Percentiles rank a stretch among this genome's conserved stretches.
Conservation (phyloP, 2,329 filamentous ascomycete genomes). For the Ilyonectria robusta region DNA sequence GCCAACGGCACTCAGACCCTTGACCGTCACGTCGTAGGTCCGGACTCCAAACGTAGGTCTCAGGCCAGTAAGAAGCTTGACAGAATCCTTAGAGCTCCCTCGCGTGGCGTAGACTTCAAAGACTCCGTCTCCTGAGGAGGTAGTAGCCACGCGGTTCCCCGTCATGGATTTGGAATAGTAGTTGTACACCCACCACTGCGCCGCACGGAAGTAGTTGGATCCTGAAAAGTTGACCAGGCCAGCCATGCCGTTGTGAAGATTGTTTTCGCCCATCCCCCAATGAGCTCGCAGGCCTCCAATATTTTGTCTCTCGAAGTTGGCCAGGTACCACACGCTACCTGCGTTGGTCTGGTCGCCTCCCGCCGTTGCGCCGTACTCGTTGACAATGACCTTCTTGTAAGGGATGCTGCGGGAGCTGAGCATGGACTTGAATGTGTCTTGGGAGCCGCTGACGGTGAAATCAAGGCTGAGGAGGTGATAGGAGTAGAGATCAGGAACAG, state of each 20-base stretch:
- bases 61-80: conserved; percentile 12
- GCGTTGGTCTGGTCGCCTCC: conserved; percentile 9
- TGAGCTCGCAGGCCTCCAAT: conserved; percentile 6
- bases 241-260: conserved; percentile 12
- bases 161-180: conserved; percentile 28
- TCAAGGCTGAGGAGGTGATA: conserved; percentile 9
- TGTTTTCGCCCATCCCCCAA: conserved; percentile 10
- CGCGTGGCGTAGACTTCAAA: conserved; percentile 18
- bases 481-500: conserved; percentile 15
- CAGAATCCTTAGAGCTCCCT: conserved; percentile 1
- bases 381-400: conserved; percentile 4
- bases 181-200: conserved; percentile 31
- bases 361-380: conserved; percentile 4
- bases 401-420: background rate
- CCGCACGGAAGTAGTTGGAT: conserved; percentile 20
- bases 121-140: conserved; percentile 11
- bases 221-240: conserved; percentile 19
- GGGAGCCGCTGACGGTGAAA: conserved; percentile 1
- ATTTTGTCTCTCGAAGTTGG: background rate
- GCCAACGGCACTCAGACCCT: conserved; percentile 1
- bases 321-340: background rate
- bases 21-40: conserved; percentile 9
- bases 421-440: conserved; percentile 7
- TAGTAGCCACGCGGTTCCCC: conserved; percentile 15
- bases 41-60: conserved; percentile 1